Evolutionary conservation across 345 rosid species (phyloP), one percentile per base, ranked within the genome.

Genomic region (Syzygium aromaticum): DNA sequence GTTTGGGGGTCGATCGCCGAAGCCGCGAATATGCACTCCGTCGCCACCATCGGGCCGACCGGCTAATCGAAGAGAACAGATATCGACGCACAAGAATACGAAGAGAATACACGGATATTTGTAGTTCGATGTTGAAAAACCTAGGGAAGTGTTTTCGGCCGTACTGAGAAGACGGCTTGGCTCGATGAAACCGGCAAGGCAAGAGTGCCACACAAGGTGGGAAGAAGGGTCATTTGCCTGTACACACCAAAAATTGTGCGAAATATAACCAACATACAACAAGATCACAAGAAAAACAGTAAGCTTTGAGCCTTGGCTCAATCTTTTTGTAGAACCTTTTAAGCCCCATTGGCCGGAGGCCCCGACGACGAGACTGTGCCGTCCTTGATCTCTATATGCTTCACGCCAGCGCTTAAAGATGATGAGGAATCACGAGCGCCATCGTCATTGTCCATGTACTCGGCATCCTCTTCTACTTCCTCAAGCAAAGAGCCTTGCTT

Each of bases 401-500:
- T 90, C 85, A 90, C 93, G 56, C 90, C 89, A n/a, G 91, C 87
- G 61, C 88, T 89, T 84, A 93, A 83, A 10, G 94, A 86, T 49
- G 95, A 89, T 16, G 94, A 88, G 67, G 93, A 90, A 83, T 92
- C 93, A 10, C 86, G 38, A 84, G 59, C 86, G 86, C 89, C 89
- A 14, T 90, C 89, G 77, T 53, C 67, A 84, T 51, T 91, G 51
- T 28, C 4, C 83, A n/a, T 64, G 49, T 43, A 84, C 86, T 86
- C 90, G 67, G 88, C 90, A 13, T 90, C 94, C 38, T 92, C 96
- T 25, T 93, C 99, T 85, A 91, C 95, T 30, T 94, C 98, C 85
- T 91, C 98, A 3, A 91, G 61, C 51, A 94, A 86, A 9, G 99
- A 96, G 51, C 98, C 98, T 49, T 92, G 89, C 27, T 91, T 90